phyloP scores from a whole-genome alignment of 805 yeast genomes.

The Komagataella phaffii region DNA sequence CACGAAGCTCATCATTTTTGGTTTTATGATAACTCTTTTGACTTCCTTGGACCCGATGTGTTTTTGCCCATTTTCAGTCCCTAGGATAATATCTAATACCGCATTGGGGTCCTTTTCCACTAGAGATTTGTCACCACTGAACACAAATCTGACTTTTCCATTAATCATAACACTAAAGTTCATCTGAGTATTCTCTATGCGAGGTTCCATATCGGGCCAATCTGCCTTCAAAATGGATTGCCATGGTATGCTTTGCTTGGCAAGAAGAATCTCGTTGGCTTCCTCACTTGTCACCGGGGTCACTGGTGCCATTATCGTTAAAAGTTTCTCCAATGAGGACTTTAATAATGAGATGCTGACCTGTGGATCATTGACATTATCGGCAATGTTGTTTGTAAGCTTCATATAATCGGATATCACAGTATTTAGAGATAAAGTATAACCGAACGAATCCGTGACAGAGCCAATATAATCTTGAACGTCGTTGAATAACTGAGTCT shows the following conservation, averaged over 20 bases:
- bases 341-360: constrained; percentile 28
- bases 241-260: constrained; percentile 19
- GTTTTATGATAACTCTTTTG: constrained; percentile 42
- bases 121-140: constrained; percentile 19
- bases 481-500: constrained; percentile 44
- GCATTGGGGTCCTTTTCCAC: constrained; percentile 13
- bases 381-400: constrained; percentile 38
- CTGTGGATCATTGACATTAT: constrained; percentile 21
- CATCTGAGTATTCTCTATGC: constrained; percentile 22
- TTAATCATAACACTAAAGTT: constrained; percentile 55
- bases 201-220: constrained; percentile 50
- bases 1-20: constrained; percentile 32
- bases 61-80: constrained; percentile 22
- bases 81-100: constrained; percentile 22
- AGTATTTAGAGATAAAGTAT: constrained; percentile 60
- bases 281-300: constrained; percentile 79
- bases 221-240: constrained; percentile 35
- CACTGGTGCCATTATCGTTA: constrained; percentile 65
- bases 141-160: constrained; percentile 50
- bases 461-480: constrained; percentile 30
- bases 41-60: constrained; percentile 28
- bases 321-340: constrained; percentile 35
- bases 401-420: constrained; percentile 87
- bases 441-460: constrained; percentile 47
- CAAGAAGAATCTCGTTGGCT: constrained; percentile 43